Evolutionary conservation across 768 basidiomycete genomes (phyloP), one percentile per base, ranked within the genome.

Genomic region (Leccinum boreale): DNA sequence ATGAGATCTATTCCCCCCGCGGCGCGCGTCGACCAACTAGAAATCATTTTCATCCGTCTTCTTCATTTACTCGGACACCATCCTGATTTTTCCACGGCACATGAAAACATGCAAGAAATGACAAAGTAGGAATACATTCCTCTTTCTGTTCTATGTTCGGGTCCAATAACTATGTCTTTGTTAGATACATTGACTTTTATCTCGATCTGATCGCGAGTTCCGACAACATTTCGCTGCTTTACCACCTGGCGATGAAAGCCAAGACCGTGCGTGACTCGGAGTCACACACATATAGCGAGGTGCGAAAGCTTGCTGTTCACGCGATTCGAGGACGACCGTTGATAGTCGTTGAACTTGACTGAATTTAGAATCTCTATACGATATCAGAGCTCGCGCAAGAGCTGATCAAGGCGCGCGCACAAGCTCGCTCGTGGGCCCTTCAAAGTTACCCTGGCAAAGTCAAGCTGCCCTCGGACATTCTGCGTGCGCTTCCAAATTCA

Each of bases 31-130:
- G 80, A 85, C n/a, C 74, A 83, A 52, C 80, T 95, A 55, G 96
- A 98, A 70, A 74, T 88, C 55, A 83, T 88, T 2, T 90, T 98
- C 64, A 83, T 95, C 45, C 87, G 96, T 12, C 74, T 98, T 4
- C 79, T 98, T 10, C 90, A 94, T 67, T 73, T 94, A 1, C 78
- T 98, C 5, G 92, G 94, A 0, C 95, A 97, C 68, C 97, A 99
- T 69, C 96, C 96, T 4, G 97, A 99, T 72, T 95, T 94, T 65
- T 80, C 79, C 19, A 79, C 77, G 46, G 78, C 80, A 3, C 80
- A 83, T 36, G 89, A 90, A 33, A 86, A 86, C 44, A 70, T 95
- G 36, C 77, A 83, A 33, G 87, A 90, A 65, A 87, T 94, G 64
- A 85, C 89, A 23, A 92, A 88, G 94, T 97, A 62, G 48, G 87